These are phyloP conservation scores for Verticillium tricorpus DNA, from an alignment of 2,329 filamentous ascomycete genomes.

Conservation along the genomic window DNA sequence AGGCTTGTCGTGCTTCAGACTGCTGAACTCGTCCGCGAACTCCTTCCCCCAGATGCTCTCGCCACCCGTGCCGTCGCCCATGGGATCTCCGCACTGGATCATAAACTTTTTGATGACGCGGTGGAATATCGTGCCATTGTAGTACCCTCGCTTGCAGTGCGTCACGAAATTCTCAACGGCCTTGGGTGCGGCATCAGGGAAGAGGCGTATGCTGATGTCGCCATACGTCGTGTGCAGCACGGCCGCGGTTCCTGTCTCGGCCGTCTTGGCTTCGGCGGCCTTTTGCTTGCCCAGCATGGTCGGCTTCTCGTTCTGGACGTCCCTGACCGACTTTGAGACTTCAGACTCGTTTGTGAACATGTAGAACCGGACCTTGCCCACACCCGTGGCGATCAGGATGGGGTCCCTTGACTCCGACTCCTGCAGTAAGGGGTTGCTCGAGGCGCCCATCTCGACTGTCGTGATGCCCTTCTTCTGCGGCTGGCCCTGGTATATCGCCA, in stretches of 20 bases:
- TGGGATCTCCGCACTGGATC: conserved; percentile 83
- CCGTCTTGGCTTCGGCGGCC: conserved; percentile 53
- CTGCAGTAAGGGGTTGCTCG: conserved; percentile 84
- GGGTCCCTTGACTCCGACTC: conserved; percentile 90
- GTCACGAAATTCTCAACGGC: conserved; percentile 97
- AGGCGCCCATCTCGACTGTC: conserved; percentile 96
- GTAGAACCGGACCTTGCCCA: conserved; percentile 90
- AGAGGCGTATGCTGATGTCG: conserved; percentile 89
- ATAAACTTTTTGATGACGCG: conserved; percentile 97
- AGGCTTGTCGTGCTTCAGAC: conserved; percentile 87
- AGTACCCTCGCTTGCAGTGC: conserved; percentile 84
- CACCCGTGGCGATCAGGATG: conserved; percentile 78
- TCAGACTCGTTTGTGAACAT: conserved; percentile 93
- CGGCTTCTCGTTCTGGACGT: conserved; percentile 93
- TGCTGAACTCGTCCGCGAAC: conserved; percentile 91
- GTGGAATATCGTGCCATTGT: conserved; percentile 97
- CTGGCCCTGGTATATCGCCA: conserved; percentile 89
- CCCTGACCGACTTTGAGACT: conserved; percentile 76
- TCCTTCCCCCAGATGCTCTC: conserved; percentile 91
- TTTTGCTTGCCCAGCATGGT: conserved; percentile 58
- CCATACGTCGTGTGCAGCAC: conserved; percentile 89
- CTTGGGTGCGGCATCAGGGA: conserved; percentile 88
- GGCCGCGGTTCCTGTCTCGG: conserved; percentile 72
- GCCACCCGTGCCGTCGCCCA: conserved; percentile 85
- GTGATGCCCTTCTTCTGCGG: conserved; percentile 91